These are phyloP conservation scores for Sideroxylon spinosum DNA, from an alignment of 179 eudicot species.

Conservation along the genomic window DNA sequence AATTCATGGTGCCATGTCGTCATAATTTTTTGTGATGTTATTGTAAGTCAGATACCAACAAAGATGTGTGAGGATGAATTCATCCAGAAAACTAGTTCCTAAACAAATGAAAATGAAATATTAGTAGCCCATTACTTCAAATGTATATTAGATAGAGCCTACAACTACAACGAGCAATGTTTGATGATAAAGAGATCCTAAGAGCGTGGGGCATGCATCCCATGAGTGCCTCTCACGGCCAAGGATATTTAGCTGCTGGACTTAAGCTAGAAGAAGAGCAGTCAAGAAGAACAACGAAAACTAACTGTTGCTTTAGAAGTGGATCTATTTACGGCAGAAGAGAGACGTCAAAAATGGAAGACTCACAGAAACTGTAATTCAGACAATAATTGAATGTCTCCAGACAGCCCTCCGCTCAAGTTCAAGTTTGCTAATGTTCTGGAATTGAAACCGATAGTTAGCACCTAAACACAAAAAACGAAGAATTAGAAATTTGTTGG, in stretches of 20 bases:
- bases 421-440: conserved; percentile 58
- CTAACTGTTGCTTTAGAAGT: neutral
- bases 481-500: neutral
- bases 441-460: conserved; percentile 18
- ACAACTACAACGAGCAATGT: neutral
- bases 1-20: neutral
- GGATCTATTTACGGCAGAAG: neutral
- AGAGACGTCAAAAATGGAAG: conserved; percentile 2
- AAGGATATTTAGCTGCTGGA: neutral
- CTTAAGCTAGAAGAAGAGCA: neutral
- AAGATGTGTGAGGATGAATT: neutral
- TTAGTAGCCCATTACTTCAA: neutral
- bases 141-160: no score
- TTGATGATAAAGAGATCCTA: neutral
- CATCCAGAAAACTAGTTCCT: neutral
- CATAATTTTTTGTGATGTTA: neutral
- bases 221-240: neutral
- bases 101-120: neutral
- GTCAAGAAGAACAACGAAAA: neutral
- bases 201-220: neutral
- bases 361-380: conserved; percentile 64
- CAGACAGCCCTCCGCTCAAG: conserved; percentile 59
- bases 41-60: neutral
- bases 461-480: conserved; percentile 6
- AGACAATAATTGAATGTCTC: conserved; percentile 48